Percentiles rank a stretch among this genome's conserved stretches.
Evolutionary conservation across 2,329 filamentous ascomycete species (phyloP).

Genomic region (Neopestalotiopsis clavispora): DNA sequence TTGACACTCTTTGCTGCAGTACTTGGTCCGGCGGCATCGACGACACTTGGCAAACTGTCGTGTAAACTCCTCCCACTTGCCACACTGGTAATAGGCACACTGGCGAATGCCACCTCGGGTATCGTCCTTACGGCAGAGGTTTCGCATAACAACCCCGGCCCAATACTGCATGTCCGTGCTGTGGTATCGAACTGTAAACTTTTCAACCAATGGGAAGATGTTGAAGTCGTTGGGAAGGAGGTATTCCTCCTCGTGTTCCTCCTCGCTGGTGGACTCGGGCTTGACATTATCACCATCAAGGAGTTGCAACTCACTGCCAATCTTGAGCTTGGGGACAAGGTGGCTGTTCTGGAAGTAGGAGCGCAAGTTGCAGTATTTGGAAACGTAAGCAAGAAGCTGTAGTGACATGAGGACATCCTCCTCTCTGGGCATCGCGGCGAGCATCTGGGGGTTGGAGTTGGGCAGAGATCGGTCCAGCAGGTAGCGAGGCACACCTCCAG

Average conservation of each 20-base stretch:
- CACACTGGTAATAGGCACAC: conserved; percentile 97
- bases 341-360: conserved; percentile 96
- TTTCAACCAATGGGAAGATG: conserved; percentile 97
- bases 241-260: conserved; percentile 83
- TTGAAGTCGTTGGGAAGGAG: conserved; percentile 93
- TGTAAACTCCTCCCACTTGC: conserved; percentile 97
- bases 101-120: conserved; percentile 92
- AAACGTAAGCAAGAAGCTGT: conserved; percentile 94
- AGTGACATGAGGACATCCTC: conserved; percentile 98
- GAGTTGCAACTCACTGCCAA: conserved; percentile 81
- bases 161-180: conserved; percentile 99
- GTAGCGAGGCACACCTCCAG: conserved; percentile 76
- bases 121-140: conserved; percentile 97
- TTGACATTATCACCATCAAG: conserved; percentile 71
- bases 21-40: conserved; percentile 93
- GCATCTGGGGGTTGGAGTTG: conserved; percentile 69
- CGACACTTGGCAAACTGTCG: conserved; percentile 98
- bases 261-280: conserved; percentile 43
- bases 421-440: conserved; percentile 92
- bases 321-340: conserved; percentile 87
- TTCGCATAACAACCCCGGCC: conserved; percentile 98
- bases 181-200: conserved; percentile 95
- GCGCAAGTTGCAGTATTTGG: conserved; percentile 95
- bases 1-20: conserved; percentile 99
- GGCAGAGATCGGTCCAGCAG: conserved; percentile 75